Evolutionary conservation across 495 filamentous ascomycete species (phyloP), one percentile per base, ranked within the genome.

Genomic region (Cenococcum geophilum): DNA sequence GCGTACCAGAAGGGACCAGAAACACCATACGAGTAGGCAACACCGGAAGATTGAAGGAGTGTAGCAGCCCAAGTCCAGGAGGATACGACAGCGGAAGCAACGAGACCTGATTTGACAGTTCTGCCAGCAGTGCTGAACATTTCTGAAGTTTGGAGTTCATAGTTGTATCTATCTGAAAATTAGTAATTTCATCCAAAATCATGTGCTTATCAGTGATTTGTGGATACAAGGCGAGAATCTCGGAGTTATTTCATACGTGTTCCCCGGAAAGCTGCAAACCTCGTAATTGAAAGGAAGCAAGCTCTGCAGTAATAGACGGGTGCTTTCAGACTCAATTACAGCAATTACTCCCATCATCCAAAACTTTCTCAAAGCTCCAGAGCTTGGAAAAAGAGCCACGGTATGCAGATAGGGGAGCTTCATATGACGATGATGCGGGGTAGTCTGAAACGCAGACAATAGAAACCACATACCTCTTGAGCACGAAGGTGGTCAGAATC

Each of bases 81-180:
- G 61, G 88, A 92, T 20, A 96, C 92, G 42, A 97, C 92, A n/a
- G 92, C 92, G 32, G 89, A 87, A 4, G 90, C 89, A n/a, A 97
- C 92, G 18, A 97, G 78, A 53, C 92, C 92, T 12, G 89, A 92
- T 68, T 96, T 97, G 68, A 97, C 92, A 10, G 92, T 95, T 50
- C 92, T 79, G 18, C 92, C 92, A 51, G 92, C 92, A 1, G 92
- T 97, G 61, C 83, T 91, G 82, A 97, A 97, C 89, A 95, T 96
- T 75, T 97, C 92, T 0, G 89, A 95, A 0, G 92, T 97, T 75
- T 96, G 92, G 6, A 96, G 80, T 75, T 97, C 92, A 77, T 90
- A 80, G 72, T 96, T 92, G 71, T 96, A 97, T 66, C 84, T 84
- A 54, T 34, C 55, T 20, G 9, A 34, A 34, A 40, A 35, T 65